Evolutionary conservation across 257 asterid species (phyloP), one percentile per base, ranked within the genome.

Genomic region (Oldenlandia corymbosa): DNA sequence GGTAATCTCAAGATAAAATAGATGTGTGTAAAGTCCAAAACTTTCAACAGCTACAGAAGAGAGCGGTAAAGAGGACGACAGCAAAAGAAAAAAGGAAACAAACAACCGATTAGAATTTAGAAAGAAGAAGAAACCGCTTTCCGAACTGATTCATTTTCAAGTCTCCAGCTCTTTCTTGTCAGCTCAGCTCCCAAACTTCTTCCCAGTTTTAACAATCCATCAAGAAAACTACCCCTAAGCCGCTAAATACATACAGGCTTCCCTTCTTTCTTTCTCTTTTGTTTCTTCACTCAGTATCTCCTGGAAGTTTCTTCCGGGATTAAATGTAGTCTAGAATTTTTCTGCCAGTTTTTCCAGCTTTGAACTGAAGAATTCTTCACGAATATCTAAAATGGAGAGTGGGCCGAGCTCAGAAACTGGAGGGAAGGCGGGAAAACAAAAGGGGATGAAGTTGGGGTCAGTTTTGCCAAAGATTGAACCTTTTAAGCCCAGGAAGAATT

Each of bases 391-490:
- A 71, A 85, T 87, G 97, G 90, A 87, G 72, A 83, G 85, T 81
- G 91, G 95, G 82, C 84, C 88, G 65, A 80, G 82, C 58, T 74
- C 74, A 62, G 83, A 60, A 61, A 77, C 71, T 61, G 82, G 60
- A 64, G 83, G 61, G 27, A 77, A 70, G 73, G 76, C 51, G 62
- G 81, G 37, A 17, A 70, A 76, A 65, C 80, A 62, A 68, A 87
- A 71, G 74, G 86, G 84, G 70, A 76, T 62, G 67, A 78, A 78
- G 18, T 71, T 58, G 65, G 89, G 87, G 43, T 76, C 88, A 32
- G 79, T 68, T 47, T 60, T 75, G 70, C 82, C 85, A 43, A 89
- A 78, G 30, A 61, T 92, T 67, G 95, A 87, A 63, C 96, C 96
- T 45, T 92, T 92, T 82, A 89, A 80, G 10, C 91, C 97, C 4